A percentile compares a stretch with the other conserved stretches of the same genome.
Conservation (phyloP, 2,329 filamentous ascomycete species). For the Teratosphaeria nubilosa region DNA sequence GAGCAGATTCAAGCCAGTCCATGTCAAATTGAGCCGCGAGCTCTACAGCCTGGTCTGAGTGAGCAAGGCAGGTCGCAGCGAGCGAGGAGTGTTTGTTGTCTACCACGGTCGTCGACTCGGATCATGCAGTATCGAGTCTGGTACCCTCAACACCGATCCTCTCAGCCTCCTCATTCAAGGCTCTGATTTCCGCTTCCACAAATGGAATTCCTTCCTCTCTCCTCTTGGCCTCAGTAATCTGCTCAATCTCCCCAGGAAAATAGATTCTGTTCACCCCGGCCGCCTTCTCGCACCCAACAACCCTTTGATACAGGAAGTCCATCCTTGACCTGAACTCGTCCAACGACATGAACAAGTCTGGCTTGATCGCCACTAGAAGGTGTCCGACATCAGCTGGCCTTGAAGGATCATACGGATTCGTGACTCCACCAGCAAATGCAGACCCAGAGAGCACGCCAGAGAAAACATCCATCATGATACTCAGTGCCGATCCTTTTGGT, state of each 20-base stretch:
- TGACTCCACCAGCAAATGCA: conserved; percentile 69
- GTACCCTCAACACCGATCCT: conserved; percentile 25
- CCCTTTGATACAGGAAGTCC: conserved; percentile 48
- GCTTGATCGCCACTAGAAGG: conserved; percentile 27
- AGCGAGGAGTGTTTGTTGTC: no score
- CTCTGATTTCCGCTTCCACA: conserved; percentile 37
- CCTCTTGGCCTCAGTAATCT: conserved; percentile 36
- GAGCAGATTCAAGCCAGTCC: no score
- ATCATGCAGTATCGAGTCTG: background rate
- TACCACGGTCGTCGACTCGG: no score
- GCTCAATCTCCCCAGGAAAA: conserved; percentile 49
- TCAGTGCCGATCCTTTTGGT: conserved; percentile 65
- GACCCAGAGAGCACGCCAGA: conserved; percentile 68
- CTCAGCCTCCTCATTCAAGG: conserved; percentile 42
- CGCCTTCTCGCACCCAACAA: conserved; percentile 44
- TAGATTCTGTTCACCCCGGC: conserved; percentile 46
- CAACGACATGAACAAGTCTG: conserved; percentile 26
- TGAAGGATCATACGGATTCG: conserved; percentile 57
- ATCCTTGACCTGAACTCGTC: conserved; percentile 34
- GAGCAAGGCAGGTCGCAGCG: no score
- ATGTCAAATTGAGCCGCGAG: no score
- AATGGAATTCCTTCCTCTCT: conserved; percentile 39
- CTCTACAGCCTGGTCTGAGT: no score
- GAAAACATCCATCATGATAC: conserved; percentile 78
- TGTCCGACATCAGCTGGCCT: conserved; percentile 36